Evolutionary conservation across 2,329 filamentous ascomycete genomes (phyloP).

Genomic region (Xylariales sp.): DNA sequence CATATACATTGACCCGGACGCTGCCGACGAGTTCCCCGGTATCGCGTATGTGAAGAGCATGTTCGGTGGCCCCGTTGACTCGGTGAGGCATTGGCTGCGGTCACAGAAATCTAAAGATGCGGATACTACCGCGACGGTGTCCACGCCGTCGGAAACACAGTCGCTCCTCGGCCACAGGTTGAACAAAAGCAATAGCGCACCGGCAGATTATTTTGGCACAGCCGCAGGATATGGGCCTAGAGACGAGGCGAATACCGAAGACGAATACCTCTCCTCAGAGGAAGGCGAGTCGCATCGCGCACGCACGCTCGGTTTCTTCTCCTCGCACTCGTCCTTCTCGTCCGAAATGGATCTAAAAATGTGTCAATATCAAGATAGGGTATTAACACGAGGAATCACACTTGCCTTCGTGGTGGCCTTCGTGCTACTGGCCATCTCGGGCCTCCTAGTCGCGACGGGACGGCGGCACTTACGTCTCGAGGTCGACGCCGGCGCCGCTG

Average conservation of each 20-base stretch:
- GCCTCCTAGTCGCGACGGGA: slow-evolving; percentile 74
- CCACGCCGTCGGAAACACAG: slow-evolving; percentile 42
- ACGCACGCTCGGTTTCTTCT: not conserved
- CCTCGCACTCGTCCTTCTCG: slow-evolving; percentile 50
- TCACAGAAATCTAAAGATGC: slow-evolving; percentile 26
- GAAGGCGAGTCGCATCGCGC: slow-evolving; percentile 9
- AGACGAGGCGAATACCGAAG: slow-evolving; percentile 51
- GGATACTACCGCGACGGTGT: not conserved
- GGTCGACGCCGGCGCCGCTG: slow-evolving; percentile 77
- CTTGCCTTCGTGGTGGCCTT: slow-evolving; percentile 69
- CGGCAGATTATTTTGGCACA: slow-evolving; percentile 48
- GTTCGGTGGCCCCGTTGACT: slow-evolving; percentile 62
- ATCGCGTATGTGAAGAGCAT: slow-evolving; percentile 68
- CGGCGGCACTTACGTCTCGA: slow-evolving; percentile 74
- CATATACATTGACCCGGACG: slow-evolving; percentile 80
- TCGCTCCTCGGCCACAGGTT: slow-evolving; percentile 42
- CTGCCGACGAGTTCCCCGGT: slow-evolving; percentile 69
- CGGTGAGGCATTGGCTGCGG: slow-evolving; percentile 63
- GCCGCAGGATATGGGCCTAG: slow-evolving; percentile 29
- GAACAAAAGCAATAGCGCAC: slow-evolving; percentile 12
- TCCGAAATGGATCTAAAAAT: slow-evolving; percentile 63
- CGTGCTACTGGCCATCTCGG: slow-evolving; percentile 72
- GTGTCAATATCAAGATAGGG: slow-evolving; percentile 62
- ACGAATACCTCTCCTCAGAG: slow-evolving; percentile 49
- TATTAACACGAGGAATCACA: slow-evolving; percentile 65